These are phyloP conservation scores for Rhododendron ovatum DNA, from an alignment of 148 eudicot species.

Conservation along the genomic window DNA sequence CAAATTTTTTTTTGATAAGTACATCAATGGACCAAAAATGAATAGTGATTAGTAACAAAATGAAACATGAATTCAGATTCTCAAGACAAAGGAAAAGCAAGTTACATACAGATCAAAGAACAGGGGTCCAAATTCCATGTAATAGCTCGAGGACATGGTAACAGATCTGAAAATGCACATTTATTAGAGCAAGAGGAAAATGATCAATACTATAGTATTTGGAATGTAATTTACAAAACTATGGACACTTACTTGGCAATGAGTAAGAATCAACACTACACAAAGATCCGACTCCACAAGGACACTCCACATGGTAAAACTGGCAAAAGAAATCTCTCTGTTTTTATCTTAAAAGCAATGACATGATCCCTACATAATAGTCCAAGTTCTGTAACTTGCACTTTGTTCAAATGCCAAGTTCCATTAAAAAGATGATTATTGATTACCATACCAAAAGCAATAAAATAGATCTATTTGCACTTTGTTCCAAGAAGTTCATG, in stretches of 20 bases:
- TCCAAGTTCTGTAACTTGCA: no score
- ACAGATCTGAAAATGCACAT: constrained; percentile 56
- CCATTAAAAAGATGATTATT: no score
- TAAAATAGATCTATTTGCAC: no score
- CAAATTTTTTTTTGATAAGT: no score
- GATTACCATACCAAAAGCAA: no score
- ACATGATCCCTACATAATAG: no score
- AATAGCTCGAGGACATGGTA: constrained; percentile 95
- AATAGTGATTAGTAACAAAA: background rate
- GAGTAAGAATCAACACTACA: constrained; percentile 43
- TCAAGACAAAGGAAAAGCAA: constrained; percentile 10
- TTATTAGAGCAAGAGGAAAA: constrained; percentile 7
- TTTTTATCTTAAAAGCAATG: no score
- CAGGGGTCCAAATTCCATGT: constrained; percentile 92
- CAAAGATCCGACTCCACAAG: constrained; percentile 65
- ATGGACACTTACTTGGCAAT: background rate
- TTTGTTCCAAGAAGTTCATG: no score
- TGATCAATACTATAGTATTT: background rate
- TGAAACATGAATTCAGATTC: background rate
- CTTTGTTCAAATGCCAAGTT: no score
- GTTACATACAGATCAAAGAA: constrained; percentile 80
- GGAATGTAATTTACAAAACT: background rate
- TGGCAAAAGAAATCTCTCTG: no score
- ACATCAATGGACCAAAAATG: background rate
- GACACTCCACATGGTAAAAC: no score